These are phyloP conservation scores for Ceratocystis smalleyi DNA, from an alignment of 2,329 filamentous ascomycete genomes.

Conservation along the genomic window DNA sequence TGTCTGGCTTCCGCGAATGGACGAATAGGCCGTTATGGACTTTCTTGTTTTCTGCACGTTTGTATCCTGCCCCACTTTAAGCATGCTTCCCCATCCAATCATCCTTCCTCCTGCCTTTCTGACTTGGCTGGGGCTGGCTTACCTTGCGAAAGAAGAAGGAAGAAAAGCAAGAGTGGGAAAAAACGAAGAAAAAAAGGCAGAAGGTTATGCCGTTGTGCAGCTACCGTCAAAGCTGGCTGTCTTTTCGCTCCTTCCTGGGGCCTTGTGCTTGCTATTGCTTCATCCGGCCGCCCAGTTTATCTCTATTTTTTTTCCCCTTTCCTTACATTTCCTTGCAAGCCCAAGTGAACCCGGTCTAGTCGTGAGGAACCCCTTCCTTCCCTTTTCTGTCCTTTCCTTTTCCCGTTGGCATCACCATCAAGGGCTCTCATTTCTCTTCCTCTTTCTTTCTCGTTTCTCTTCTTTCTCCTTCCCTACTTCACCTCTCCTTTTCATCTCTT, in stretches of 20 bases:
- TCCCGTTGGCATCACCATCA: background rate
- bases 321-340: background rate
- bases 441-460: background rate
- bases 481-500: background rate
- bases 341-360: no score
- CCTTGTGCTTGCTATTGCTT: constrained; percentile 1
- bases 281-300: background rate
- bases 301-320: background rate
- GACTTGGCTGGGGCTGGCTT: background rate
- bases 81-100: background rate
- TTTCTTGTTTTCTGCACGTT: background rate
- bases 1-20: background rate
- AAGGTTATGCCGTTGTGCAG: background rate
- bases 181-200: background rate
- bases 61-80: background rate
- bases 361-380: background rate
- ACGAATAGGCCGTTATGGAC: background rate
- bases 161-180: background rate
- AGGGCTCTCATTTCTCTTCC: background rate
- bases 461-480: background rate
- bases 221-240: background rate
- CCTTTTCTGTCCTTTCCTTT: constrained; percentile 1
- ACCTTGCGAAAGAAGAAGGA: background rate
- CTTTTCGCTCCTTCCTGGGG: background rate
- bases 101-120: background rate